Conservation (phyloP, 495 filamentous ascomycete species). For the Podospora australis region DNA sequence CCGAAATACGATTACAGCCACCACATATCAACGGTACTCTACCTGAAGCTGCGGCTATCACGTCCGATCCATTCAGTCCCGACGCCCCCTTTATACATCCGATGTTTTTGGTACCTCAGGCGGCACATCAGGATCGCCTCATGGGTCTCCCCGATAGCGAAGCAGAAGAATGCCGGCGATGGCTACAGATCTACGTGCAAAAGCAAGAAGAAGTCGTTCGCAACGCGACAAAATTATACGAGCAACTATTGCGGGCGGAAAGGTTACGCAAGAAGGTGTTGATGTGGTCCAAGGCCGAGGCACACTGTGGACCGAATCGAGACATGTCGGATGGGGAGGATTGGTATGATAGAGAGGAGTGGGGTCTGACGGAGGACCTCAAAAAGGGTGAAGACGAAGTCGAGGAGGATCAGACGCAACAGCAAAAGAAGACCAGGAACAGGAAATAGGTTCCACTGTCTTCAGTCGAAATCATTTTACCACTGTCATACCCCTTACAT, state of each 20-base stretch:
- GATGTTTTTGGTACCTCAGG: conserved; percentile 69
- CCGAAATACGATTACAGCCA: conserved; percentile 1
- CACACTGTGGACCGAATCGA: conserved; percentile 63
- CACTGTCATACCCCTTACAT: no score
- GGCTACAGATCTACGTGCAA: conserved; percentile 81
- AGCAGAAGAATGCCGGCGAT: conserved; percentile 79
- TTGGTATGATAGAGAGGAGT: conserved; percentile 90
- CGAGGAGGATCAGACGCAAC: conserved; percentile 66
- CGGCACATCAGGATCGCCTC: conserved; percentile 66
- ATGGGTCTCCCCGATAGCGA: conserved; percentile 72
- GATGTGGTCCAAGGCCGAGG: conserved; percentile 83
- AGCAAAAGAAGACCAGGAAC: conserved; percentile 68
- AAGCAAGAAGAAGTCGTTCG: conserved; percentile 94
- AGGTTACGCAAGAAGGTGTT: conserved; percentile 71
- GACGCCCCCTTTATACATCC: conserved; percentile 64
- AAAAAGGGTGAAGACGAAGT: conserved; percentile 92
- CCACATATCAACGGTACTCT: background rate
- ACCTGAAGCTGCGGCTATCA: background rate
- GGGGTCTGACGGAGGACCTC: conserved; percentile 75
- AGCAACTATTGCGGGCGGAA: conserved; percentile 69
- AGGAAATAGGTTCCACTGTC: conserved; percentile 45
- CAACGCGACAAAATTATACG: conserved; percentile 66
- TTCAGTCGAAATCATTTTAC: no score
- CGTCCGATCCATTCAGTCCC: conserved; percentile 22
- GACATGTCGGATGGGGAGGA: conserved; percentile 87